Conservation (phyloP, 331 rosid species). For the Prunus yedoensis region DNA sequence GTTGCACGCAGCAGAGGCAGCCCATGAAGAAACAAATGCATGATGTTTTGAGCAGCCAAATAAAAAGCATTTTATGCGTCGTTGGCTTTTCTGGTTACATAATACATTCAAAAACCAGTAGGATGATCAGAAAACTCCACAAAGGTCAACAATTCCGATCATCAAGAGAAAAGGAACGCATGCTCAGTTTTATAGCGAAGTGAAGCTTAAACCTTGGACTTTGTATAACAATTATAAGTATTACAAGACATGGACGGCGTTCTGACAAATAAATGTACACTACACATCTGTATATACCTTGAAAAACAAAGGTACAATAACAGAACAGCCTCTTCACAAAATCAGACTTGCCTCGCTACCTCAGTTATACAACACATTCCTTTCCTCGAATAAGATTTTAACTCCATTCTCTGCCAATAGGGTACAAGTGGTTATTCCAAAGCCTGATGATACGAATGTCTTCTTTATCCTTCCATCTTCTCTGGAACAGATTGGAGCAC, state of each 20-base stretch:
- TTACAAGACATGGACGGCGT: not conserved
- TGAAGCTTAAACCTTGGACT: too few species aligned
- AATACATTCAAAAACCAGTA: too few species aligned
- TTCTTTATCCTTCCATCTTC: slow-evolving; percentile 26
- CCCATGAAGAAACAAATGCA: too few species aligned
- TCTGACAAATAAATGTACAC: not conserved
- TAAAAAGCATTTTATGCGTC: too few species aligned
- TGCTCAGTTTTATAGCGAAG: too few species aligned
- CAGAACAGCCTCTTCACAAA: slow-evolving; percentile 11
- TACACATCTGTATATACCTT: not conserved
- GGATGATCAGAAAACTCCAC: too few species aligned
- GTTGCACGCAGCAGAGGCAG: too few species aligned
- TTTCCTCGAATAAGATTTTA: slow-evolving; percentile 8
- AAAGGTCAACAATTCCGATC: too few species aligned
- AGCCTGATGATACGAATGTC: slow-evolving; percentile 17
- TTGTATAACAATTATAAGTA: not conserved
- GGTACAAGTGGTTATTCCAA: slow-evolving; percentile 23
- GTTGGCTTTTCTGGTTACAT: too few species aligned
- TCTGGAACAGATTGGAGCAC: slow-evolving; percentile 17
- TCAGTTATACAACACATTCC: slow-evolving; percentile 17
- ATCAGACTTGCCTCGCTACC: slow-evolving; percentile 13
- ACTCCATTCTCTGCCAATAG: slow-evolving; percentile 15
- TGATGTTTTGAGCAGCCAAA: too few species aligned
- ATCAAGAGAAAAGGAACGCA: too few species aligned
- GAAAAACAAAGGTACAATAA: slow-evolving; percentile 19